Conservation (phyloP, 116 monocot genomes). For the Papilionanthe hybrid region DNA sequence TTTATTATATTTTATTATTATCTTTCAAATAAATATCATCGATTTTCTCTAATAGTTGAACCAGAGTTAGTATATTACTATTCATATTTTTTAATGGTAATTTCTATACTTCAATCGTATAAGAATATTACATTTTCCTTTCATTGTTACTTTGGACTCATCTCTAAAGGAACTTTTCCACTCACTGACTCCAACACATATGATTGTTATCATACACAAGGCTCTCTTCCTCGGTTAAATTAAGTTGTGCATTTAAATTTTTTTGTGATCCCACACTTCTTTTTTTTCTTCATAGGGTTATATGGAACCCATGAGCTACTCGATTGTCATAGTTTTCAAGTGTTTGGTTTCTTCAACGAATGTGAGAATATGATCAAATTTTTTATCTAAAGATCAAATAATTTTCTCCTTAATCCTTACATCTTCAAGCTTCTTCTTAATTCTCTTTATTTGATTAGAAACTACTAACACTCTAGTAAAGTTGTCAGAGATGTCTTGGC, state of each 20-base stretch:
- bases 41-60: background rate
- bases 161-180: background rate
- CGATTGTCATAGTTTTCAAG: background rate
- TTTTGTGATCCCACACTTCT: background rate
- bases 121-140: background rate
- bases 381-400: background rate
- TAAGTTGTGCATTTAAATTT: background rate
- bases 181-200: background rate
- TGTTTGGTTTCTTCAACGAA: background rate
- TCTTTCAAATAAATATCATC: background rate
- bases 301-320: background rate
- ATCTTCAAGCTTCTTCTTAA: background rate
- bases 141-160: background rate
- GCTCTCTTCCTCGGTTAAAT: background rate
- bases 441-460: background rate
- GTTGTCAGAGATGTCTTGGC: background rate
- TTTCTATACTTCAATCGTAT: background rate
- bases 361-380: background rate
- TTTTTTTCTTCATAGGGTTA: background rate
- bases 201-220: background rate
- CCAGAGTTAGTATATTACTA: background rate
- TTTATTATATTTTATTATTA: background rate
- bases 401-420: background rate
- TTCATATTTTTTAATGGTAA: background rate
- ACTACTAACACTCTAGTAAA: background rate